These are phyloP conservation scores for Exophiala sp. DNA, from an alignment of 2,329 filamentous ascomycete species.

Conservation along the genomic window DNA sequence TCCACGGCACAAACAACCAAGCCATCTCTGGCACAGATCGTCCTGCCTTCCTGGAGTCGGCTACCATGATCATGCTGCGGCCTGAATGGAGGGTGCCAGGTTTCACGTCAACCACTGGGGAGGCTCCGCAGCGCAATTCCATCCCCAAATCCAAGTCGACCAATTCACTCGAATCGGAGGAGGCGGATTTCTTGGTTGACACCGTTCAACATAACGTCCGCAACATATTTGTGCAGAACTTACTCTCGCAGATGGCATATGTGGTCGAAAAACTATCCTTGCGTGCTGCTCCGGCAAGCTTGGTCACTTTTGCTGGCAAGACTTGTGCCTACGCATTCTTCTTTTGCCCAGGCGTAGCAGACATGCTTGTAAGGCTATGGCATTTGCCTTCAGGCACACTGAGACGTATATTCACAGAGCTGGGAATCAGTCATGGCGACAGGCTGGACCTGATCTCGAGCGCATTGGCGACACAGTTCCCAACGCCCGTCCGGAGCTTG, in stretches of 20 bases:
- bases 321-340: constrained; percentile 90
- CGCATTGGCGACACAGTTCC: constrained; percentile 64
- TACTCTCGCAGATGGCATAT: constrained; percentile 75
- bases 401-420: constrained; percentile 64
- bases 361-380: constrained; percentile 79
- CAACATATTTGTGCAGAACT: constrained; percentile 76
- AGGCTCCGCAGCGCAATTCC: constrained; percentile 32
- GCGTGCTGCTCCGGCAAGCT: constrained; percentile 62
- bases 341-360: constrained; percentile 79
- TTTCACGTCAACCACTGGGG: constrained; percentile 45
- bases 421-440: constrained; percentile 51
- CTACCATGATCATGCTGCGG: constrained; percentile 77
- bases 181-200: constrained; percentile 62
- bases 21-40: constrained; percentile 79
- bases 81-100: constrained; percentile 78
- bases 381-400: constrained; percentile 62
- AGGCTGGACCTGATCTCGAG: constrained; percentile 51
- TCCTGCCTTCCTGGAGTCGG: constrained; percentile 70
- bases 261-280: constrained; percentile 85
- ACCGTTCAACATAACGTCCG: constrained; percentile 84
- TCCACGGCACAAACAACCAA: constrained; percentile 68
- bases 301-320: constrained; percentile 83
- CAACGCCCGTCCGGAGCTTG: constrained; percentile 57
- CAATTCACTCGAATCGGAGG: constrained; percentile 54
- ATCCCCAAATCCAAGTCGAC: constrained; percentile 49